Evolutionary conservation across 805 yeast genomes (phyloP), one percentile per base, ranked within the genome.

Genomic region (Hanseniaspora thailandica): DNA sequence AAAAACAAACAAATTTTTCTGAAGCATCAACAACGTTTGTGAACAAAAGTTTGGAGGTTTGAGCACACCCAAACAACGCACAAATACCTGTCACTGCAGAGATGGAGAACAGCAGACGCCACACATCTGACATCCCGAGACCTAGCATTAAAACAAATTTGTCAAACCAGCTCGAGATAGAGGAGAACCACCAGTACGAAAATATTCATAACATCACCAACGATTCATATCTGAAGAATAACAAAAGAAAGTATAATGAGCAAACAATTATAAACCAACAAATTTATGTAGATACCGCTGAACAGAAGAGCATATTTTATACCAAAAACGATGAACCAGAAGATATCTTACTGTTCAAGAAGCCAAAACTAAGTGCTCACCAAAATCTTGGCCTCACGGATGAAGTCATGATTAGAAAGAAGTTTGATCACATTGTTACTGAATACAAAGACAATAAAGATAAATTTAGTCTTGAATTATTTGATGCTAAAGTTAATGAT

Each of bases 101-200:
- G 17, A 43, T 43, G 46, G 46, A 43, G n/a, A 30, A 43, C 12
- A 43, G 35, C 23, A 26, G 46, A 19, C 34, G 46, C 13, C 46
- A 43, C 12, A 19, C 35, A 12, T 4, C 22, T 10, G 23, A 43
- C 3, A 17, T 31, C 15, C 5, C 34, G 1, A 31, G 15, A 31
- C 34, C n/a, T 30, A 30, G 9, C 15, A 26, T 43, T 9, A 43
- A 31, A 43, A 43, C 46, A 19, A 19, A 43, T 43, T 19, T 43
- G 10, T 28, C 46, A 10, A 28, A 17, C 23, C 46, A 43, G n/a
- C 35, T 43, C 13, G 36, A 30, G 20, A 19, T 43, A 17, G 46
- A 43, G 15, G 34, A 43, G 20, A 43, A 43, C 19, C 46, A 43
- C n/a, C 46, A 43, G n/a, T 43, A 43, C 15, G 46, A 43, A 17